Percentiles rank a stretch among this genome's conserved stretches.
phyloP scores from a whole-genome alignment of 2,329 filamentous ascomycete species.

The Ophiostoma angusticollis region DNA sequence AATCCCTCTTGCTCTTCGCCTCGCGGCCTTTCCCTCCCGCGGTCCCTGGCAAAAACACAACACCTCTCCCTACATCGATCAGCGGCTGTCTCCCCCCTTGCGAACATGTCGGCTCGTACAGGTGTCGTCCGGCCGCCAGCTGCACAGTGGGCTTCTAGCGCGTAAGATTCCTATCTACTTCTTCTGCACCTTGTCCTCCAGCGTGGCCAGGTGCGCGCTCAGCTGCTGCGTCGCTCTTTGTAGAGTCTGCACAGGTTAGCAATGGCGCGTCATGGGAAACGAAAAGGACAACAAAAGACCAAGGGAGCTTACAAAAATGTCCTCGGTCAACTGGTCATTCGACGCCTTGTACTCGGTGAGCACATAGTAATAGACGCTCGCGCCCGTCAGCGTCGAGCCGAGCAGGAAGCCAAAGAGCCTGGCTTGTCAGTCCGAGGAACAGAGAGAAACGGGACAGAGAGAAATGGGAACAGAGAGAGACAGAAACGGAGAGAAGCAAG shows the following conservation, averaged over 20 bases:
- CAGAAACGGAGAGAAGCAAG: constrained; percentile 14
- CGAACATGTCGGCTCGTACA: too few relatives aligned
- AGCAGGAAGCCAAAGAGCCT: constrained; percentile 88
- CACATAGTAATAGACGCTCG: constrained; percentile 81
- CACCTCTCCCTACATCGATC: too few relatives aligned
- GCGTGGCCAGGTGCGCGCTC: constrained; percentile 65
- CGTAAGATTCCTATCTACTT: constrained; percentile 56
- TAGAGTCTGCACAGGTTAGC: constrained; percentile 66
- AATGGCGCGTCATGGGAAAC: too few relatives aligned
- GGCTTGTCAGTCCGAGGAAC: constrained; percentile 5
- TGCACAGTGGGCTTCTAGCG: too few relatives aligned
- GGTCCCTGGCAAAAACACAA: too few relatives aligned
- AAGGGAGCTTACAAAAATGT: too few relatives aligned
- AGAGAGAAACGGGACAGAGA: background rate
- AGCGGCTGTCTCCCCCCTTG: too few relatives aligned
- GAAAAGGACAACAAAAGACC: background rate
- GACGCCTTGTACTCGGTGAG: constrained; percentile 86
- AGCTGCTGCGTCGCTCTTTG: constrained; percentile 79
- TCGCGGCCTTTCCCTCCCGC: too few relatives aligned
- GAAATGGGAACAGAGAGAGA: background rate
- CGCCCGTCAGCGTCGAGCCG: constrained; percentile 66
- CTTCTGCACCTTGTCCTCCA: constrained; percentile 68
- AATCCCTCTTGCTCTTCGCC: too few relatives aligned
- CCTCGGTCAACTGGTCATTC: constrained; percentile 86
- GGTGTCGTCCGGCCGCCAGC: too few relatives aligned